Evolutionary conservation across 164 flowering plant species (phyloP).

Genomic region (Buxus sempervirens): DNA sequence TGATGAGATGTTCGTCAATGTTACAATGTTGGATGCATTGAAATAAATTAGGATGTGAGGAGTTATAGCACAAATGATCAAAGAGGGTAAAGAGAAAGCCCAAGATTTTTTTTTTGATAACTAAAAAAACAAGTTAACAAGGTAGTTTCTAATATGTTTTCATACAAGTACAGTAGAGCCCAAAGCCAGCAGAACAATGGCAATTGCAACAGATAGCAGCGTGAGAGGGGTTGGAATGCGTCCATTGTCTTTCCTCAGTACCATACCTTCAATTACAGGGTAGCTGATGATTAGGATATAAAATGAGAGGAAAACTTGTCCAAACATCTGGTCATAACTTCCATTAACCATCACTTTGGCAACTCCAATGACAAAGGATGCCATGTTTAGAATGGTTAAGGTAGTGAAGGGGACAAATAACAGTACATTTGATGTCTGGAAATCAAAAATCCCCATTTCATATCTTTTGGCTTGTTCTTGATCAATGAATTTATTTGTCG

Average conservation of each 20-base stretch:
- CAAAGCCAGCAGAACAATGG: conserved; percentile 7
- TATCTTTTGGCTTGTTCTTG: conserved; percentile 25
- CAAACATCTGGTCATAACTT: conserved; percentile 11
- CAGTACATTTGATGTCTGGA: conserved; percentile 27
- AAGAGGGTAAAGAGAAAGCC: no score
- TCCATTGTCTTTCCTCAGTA: conserved; percentile 26
- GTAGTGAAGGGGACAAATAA: conserved; percentile 34
- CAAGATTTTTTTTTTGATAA: no score
- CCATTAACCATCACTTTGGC: not conserved
- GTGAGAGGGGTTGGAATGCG: conserved; percentile 13
- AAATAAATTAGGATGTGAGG: no score
- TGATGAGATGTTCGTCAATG: no score
- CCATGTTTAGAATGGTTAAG: conserved; percentile 26
- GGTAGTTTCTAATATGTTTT: no score
- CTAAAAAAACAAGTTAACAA: no score
- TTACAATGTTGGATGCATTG: no score
- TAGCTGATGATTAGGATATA: conserved; percentile 11
- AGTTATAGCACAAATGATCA: no score
- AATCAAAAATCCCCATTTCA: conserved; percentile 34
- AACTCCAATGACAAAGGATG: conserved; percentile 10
- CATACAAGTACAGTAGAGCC: conserved; percentile 2
- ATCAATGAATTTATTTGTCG: conserved; percentile 38
- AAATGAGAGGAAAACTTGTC: conserved; percentile 19
- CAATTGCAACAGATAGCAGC: conserved; percentile 10
- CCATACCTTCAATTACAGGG: conserved; percentile 30